Evolutionary conservation across 2,329 filamentous ascomycete genomes (phyloP).

Genomic region (Aureobasidium musti): DNA sequence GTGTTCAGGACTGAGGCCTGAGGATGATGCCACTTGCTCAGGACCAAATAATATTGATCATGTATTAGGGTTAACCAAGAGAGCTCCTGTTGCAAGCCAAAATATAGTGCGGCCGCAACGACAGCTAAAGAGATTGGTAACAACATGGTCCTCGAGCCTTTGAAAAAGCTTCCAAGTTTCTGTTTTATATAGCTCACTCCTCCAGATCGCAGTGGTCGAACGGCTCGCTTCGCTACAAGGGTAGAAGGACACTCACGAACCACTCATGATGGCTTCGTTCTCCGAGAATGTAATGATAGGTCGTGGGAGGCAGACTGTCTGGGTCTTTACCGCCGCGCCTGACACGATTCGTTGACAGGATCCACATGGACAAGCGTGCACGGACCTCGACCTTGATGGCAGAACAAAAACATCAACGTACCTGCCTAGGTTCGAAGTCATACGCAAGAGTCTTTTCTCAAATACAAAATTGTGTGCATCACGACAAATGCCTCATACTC

Average conservation of each 20-base stretch:
- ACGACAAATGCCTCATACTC: neutral
- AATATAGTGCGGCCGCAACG: neutral
- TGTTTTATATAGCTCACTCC: neutral
- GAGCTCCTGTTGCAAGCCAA: neutral
- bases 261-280: neutral
- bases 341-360: neutral
- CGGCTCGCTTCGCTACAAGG: no score
- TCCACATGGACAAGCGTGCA: constrained; percentile 3
- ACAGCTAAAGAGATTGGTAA: neutral
- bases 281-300: neutral
- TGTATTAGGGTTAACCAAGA: neutral
- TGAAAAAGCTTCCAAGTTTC: neutral
- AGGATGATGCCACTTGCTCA: neutral
- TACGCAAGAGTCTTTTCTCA: no score
- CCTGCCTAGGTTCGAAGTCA: no score
- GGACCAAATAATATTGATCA: neutral
- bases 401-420: neutral
- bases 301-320: neutral
- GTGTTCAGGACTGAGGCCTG: neutral
- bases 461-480: no score
- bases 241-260: neutral
- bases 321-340: neutral
- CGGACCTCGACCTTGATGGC: constrained; percentile 26
- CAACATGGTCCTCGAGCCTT: neutral
- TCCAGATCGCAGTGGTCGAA: neutral